These are phyloP conservation scores for Candida montana DNA, from an alignment of 805 yeast genomes.

Conservation along the genomic window DNA sequence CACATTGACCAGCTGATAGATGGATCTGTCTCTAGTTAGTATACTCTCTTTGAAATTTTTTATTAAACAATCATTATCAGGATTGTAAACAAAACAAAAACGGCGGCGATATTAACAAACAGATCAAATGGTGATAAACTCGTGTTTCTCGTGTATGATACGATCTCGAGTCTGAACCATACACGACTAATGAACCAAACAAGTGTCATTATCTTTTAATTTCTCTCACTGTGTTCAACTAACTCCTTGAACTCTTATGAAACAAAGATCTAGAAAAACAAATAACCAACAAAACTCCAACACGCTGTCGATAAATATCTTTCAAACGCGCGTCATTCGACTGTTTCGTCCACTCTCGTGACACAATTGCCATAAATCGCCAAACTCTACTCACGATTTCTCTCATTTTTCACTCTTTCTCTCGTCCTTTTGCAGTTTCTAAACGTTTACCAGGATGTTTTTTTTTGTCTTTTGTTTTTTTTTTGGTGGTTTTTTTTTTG, in stretches of 20 bases:
- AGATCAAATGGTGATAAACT: background rate
- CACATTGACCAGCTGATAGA: slow-evolving; percentile 97
- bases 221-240: no score
- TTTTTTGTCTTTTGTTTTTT: background rate
- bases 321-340: background rate
- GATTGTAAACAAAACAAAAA: slow-evolving; percentile 1
- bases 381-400: slow-evolving; percentile 7
- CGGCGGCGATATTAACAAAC: background rate
- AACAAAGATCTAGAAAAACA: no score
- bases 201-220: no score
- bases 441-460: background rate
- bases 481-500: background rate
- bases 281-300: no score
- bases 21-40: slow-evolving; percentile 56
- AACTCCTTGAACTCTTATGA: background rate
- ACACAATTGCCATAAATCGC: background rate
- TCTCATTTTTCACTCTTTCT: slow-evolving; percentile 6
- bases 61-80: no score
- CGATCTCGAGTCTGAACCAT: no score
- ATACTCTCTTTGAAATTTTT: no score
- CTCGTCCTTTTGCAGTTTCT: background rate
- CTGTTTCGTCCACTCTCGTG: background rate
- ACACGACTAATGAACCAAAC: no score
- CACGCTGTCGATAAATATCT: no score
- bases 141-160: no score